phyloP scores from a whole-genome alignment of 1,284 basidiomycete species.

The Papiliotrema fonsecae region DNA sequence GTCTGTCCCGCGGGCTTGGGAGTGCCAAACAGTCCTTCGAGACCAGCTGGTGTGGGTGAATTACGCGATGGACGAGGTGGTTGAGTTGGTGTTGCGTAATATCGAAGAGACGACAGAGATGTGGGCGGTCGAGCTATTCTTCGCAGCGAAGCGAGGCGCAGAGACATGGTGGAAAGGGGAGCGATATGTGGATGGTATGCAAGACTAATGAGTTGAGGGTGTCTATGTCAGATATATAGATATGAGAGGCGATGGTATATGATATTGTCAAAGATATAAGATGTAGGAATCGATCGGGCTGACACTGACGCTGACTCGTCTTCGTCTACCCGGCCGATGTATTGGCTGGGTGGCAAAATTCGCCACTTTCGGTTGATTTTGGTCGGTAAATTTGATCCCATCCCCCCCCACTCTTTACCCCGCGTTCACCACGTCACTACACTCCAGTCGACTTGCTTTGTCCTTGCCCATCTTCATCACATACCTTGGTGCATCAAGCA shows the following conservation, averaged over 20 bases:
- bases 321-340: no score
- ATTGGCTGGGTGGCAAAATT: slow-evolving; percentile 3
- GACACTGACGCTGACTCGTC: no score
- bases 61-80: slow-evolving; percentile 32
- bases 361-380: slow-evolving; percentile 1
- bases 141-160: slow-evolving; percentile 22
- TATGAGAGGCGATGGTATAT: not conserved
- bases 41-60: slow-evolving; percentile 35
- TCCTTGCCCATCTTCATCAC: no score
- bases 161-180: no score
- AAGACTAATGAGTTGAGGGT: no score
- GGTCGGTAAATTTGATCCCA: not conserved
- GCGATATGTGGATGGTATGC: no score
- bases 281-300: no score
- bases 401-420: slow-evolving; percentile 7
- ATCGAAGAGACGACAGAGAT: slow-evolving; percentile 17
- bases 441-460: no score
- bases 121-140: slow-evolving; percentile 10
- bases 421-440: not conserved
- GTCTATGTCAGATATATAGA: not conserved
- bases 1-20: slow-evolving; percentile 11
- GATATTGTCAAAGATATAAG: no score
- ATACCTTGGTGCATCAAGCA: no score
- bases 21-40: slow-evolving; percentile 38
- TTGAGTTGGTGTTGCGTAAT: slow-evolving; percentile 27